Percentiles rank a stretch among this genome's conserved stretches.
Conservation (phyloP, 768 basidiomycete species). For the Hygrocybe punicea region DNA sequence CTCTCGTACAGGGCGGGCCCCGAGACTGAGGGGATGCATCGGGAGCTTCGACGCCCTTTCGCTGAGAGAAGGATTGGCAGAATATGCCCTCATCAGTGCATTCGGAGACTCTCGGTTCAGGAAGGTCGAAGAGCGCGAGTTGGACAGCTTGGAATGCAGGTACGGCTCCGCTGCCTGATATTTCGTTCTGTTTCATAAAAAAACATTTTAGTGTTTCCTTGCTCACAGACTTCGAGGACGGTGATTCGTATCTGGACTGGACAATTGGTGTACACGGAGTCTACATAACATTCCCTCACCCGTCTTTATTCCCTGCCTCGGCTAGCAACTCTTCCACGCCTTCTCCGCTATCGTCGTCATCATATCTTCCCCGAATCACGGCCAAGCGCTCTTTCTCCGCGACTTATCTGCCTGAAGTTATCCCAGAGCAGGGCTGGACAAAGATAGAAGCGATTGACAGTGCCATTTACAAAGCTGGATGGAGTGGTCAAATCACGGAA, state of each 20-base stretch:
- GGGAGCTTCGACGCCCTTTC: slow-evolving; percentile 83
- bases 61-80: slow-evolving; percentile 71
- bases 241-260: slow-evolving; percentile 86
- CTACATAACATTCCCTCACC: slow-evolving; percentile 81
- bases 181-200: not conserved
- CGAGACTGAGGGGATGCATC: slow-evolving; percentile 86
- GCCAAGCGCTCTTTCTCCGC: slow-evolving; percentile 69
- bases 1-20: slow-evolving; percentile 54
- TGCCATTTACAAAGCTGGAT: slow-evolving; percentile 92
- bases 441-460: slow-evolving; percentile 86
- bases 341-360: slow-evolving; percentile 67
- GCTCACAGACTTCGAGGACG: slow-evolving; percentile 89
- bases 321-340: slow-evolving; percentile 54
- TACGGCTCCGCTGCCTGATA: slow-evolving; percentile 40
- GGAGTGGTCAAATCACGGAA: slow-evolving; percentile 77
- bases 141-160: slow-evolving; percentile 83
- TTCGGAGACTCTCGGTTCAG: slow-evolving; percentile 85
- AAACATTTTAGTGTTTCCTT: slow-evolving; percentile 68
- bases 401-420: slow-evolving; percentile 91
- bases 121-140: slow-evolving; percentile 71
- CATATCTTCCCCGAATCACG: slow-evolving; percentile 51
- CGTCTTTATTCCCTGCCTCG: slow-evolving; percentile 52
- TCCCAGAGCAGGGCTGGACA: slow-evolving; percentile 91
- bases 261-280: slow-evolving; percentile 90
- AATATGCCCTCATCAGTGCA: slow-evolving; percentile 91